Evolutionary conservation across 139 green algal genomes (phyloP).

Genomic region (Haematococcus lacustris): DNA sequence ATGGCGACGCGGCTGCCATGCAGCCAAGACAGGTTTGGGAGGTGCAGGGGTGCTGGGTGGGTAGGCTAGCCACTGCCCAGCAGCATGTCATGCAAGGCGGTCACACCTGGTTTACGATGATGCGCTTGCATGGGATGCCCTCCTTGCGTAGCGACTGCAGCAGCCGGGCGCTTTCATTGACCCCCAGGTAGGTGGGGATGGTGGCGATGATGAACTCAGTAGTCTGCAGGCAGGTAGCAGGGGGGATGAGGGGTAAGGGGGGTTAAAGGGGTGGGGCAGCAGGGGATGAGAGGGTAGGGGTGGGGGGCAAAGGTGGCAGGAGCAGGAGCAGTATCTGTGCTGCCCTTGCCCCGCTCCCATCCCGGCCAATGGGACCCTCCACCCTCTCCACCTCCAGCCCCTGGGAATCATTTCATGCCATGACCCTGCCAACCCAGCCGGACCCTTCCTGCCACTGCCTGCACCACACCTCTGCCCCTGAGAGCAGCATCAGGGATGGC

Average conservation of each 20-base stretch:
- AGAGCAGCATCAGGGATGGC: not conserved
- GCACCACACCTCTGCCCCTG: not conserved
- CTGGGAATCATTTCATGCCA: not conserved
- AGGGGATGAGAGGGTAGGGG: not conserved
- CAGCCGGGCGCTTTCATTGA: slow-evolving; percentile 71
- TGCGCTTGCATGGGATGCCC: slow-evolving; percentile 80
- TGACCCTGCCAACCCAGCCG: not conserved
- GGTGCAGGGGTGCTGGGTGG: no score
- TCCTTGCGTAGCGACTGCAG: slow-evolving; percentile 62
- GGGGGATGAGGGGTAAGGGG: not conserved
- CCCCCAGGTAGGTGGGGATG: slow-evolving; percentile 91
- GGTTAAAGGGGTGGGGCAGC: not conserved
- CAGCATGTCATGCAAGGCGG: not conserved
- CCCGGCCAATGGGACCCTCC: not conserved
- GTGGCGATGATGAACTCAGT: slow-evolving; percentile 98
- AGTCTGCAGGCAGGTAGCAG: slow-evolving; percentile 3
- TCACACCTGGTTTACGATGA: slow-evolving; percentile 92
- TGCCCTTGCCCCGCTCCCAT: no score
- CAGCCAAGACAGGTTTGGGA: no score
- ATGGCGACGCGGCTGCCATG: no score
- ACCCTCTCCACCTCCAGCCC: not conserved
- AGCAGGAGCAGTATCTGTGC: no score
- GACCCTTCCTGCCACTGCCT: not conserved
- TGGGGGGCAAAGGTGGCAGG: no score
- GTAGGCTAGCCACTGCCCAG: not conserved